Evolutionary conservation across 768 basidiomycete genomes (phyloP).

Genomic region (Asterophora parasitica): DNA sequence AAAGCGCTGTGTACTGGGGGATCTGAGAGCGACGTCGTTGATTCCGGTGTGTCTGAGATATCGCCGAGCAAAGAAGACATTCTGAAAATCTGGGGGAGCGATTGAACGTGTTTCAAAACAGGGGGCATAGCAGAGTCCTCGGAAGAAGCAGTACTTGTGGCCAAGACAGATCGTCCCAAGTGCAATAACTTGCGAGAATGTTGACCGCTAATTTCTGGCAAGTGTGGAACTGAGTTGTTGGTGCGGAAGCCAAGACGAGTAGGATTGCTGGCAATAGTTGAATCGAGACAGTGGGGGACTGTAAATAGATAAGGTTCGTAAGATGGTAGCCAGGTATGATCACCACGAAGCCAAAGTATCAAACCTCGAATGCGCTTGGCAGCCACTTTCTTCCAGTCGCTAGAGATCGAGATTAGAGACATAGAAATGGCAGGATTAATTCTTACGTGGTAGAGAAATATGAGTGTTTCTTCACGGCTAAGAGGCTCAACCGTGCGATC

Average conservation of each 20-base stretch:
- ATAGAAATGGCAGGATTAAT: neutral
- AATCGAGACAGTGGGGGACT: conserved; percentile 6
- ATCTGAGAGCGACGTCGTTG: conserved; percentile 8
- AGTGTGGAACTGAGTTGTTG: neutral
- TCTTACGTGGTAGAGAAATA: conserved; percentile 50
- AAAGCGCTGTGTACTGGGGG: conserved; percentile 9
- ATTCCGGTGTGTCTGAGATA: conserved; percentile 5
- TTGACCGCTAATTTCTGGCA: neutral
- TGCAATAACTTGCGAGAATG: conserved; percentile 2
- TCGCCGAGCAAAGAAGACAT: conserved; percentile 14
- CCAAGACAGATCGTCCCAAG: neutral
- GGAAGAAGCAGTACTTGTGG: neutral
- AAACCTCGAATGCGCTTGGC: conserved; percentile 26
- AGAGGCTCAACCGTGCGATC: conserved; percentile 35
- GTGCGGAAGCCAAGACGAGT: conserved; percentile 1
- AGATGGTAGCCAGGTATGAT: neutral
- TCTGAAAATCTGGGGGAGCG: conserved; percentile 7
- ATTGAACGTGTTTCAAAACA: conserved; percentile 1
- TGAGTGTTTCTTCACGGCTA: conserved; percentile 38
- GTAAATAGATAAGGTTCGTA: neutral
- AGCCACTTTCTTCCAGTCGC: conserved; percentile 38
- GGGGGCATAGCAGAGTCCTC: neutral
- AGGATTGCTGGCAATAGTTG: neutral
- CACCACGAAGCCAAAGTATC: conserved; percentile 3
- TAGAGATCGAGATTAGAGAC: conserved; percentile 15